Evolutionary conservation across 139 green algal genomes (phyloP), one percentile per base, ranked within the genome.

Genomic region (Spirogloea muscicola): DNA sequence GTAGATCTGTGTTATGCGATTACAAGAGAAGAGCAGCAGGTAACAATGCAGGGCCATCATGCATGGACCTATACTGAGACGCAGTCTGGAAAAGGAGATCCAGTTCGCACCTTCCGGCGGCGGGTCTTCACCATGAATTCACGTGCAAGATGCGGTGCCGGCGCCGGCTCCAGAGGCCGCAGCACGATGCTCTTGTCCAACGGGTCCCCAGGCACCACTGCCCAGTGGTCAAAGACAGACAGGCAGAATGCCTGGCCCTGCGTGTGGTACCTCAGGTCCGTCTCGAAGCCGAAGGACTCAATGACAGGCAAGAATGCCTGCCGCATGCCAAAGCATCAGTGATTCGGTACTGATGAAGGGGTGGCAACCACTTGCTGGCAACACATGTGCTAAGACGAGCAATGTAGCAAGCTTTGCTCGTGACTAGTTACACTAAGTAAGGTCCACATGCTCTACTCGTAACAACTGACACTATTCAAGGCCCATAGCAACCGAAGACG

Each of bases 91-190:
- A n/a, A n/a, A n/a, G n/a, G n/a, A n/a, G n/a, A n/a, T n/a, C n/a
- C n/a, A n/a, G n/a, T n/a, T n/a, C n/a, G n/a, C 44, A 78, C 74
- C 84, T 94, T 92, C 40, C 90, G 80, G 58, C 90, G 81, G 38
- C 95, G 81, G 25, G 93, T 97, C 85, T 98, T 97, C 7, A 98
- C 92, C 92, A 97, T 96, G 81, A 97, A 95, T 84, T 97, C 93
- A 3, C 89, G 69, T 2, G 89, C 89, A 1, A 94, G 74, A 7
- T 80, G 58, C 72, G 89, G 84, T 10, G 88, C 33, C 1, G 91
- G 89, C 2, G 88, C 86, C 0, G 92, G 95, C 82, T 98, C 94
- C 52, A 99, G 86, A 6, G 95, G 94, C 36, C 92, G 79, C 83
- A 99, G 88, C 67, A 93, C 86, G 29, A 97, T 86, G 25, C 72